Conservation (phyloP, 768 basidiomycete species). For the Harrya chromipes region DNA sequence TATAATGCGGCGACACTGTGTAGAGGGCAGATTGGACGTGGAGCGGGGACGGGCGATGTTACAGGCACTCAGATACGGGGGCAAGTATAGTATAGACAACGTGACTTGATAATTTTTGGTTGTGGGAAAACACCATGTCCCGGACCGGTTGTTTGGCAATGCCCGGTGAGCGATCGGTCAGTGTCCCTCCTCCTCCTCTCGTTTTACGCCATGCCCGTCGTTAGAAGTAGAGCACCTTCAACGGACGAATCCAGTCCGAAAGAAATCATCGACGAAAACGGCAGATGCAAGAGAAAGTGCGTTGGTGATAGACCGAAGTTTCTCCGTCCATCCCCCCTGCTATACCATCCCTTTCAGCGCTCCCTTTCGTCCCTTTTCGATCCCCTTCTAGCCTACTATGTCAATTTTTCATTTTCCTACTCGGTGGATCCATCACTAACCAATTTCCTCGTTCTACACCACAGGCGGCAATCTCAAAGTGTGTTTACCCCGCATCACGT, state of each 20-base stretch:
- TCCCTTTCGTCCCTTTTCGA: background rate
- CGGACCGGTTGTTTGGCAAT: too few species aligned
- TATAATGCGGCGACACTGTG: constrained; percentile 30
- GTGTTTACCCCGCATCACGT: constrained; percentile 32
- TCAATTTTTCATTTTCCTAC: constrained; percentile 30
- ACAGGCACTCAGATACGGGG: constrained; percentile 13
- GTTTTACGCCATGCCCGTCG: constrained; percentile 53
- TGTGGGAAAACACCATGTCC: too few species aligned
- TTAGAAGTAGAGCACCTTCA: constrained; percentile 61
- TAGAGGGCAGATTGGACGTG: constrained; percentile 25
- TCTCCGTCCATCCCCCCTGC: constrained; percentile 35
- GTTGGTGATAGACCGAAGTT: constrained; percentile 51
- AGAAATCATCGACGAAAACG: constrained; percentile 58
- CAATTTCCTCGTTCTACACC: constrained; percentile 26
- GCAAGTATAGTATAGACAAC: constrained; percentile 7
- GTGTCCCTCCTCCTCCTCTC: constrained; percentile 11
- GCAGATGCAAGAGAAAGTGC: constrained; percentile 79
- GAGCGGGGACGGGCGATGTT: constrained; percentile 20
- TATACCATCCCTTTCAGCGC: background rate
- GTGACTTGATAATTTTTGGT: too few species aligned
- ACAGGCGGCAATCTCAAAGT: constrained; percentile 86
- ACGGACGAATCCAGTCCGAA: constrained; percentile 49
- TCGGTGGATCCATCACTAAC: constrained; percentile 32
- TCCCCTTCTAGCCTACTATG: constrained; percentile 32
- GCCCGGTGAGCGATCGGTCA: too few species aligned